Conservation (phyloP, 2,329 filamentous ascomycete genomes). For the Cercospora sp. region DNA sequence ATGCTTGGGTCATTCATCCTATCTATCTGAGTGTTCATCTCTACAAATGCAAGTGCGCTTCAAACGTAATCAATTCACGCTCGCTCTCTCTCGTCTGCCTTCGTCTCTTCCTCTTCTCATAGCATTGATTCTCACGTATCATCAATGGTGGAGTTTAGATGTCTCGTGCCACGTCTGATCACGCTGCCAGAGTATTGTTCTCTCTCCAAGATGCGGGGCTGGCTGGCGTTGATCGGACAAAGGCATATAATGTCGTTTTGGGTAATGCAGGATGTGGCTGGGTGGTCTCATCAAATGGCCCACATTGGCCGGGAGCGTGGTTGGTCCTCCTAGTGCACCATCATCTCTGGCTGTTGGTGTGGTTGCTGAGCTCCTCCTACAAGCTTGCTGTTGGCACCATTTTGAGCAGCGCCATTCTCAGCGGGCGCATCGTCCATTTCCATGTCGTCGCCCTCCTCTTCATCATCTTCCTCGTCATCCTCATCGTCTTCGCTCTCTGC, state of each 20-base stretch:
- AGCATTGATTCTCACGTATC: not conserved
- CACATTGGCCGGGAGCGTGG: not conserved
- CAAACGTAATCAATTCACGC: not conserved
- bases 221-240: not conserved
- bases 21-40: not conserved
- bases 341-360: conserved; percentile 18
- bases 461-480: conserved; percentile 45
- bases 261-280: not conserved
- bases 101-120: not conserved
- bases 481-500: conserved; percentile 47
- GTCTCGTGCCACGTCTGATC: not conserved
- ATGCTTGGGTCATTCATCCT: not conserved
- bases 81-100: not conserved
- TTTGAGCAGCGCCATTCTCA: conserved; percentile 16
- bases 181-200: not conserved
- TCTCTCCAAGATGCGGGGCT: not conserved
- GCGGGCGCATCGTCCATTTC: conserved; percentile 32
- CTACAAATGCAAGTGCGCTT: conserved; percentile 1
- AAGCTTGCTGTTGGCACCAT: not conserved
- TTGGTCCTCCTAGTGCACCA: conserved; percentile 19
- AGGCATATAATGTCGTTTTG: not conserved
- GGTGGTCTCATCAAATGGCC: not conserved
- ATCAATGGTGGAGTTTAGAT: not conserved
- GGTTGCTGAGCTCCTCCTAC: conserved; percentile 10
- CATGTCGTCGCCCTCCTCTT: conserved; percentile 39